Base-by-base conservation (phyloP, 1,284 basidiomycete genomes). In the Ceratobasidium sp. region DNA sequence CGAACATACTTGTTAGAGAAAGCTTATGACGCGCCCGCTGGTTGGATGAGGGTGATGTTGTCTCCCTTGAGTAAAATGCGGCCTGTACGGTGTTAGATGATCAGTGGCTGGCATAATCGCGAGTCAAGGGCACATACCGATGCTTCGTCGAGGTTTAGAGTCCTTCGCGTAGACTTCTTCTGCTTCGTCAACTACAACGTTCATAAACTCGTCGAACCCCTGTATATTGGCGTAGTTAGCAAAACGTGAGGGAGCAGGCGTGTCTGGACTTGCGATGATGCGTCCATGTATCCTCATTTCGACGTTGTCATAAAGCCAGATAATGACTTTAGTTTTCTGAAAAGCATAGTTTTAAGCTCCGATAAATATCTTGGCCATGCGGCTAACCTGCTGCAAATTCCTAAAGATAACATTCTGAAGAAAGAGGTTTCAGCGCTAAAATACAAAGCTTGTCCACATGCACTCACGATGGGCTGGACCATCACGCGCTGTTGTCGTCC, bases 121-220 rank as follows among this genome's bases (percentile, higher is more conserved):
- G 16, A 21, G 48, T 18, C 16, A 51, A 46, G 21, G n/a, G n/a
- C 44, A 33, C 86, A 64, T 75, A 92, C 93, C 93, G 54, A 94
- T 84, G 76, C 93, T 90, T 81, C 89, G 85, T 76, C 91, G 86
- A 53, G 94, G 90, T 82, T 95, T 92, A 73, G 88, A 87, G 64
- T 92, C 91, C 79, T 94, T 94, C 58, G 95, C 88, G 79, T 89
- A 96, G 7, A 98, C 92, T 81, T 99, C 97, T 73, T 89, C 87
- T 48, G 96, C 94, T 74, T 98, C 94, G 78, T 98, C 95, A n/a
- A 98, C 84, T 25, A 98, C 94, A 23, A 99, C 84, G 80, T 99
- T 99, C 97, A 99, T 99, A 82, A 99, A 99, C 82, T 99, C 97
- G 81, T 99, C 97, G 79, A 99, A 99, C 25, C 97, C 97, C 96